Base-by-base conservation (phyloP, 805 yeast species). In the Sugiyamaella qingdaonensis region DNA sequence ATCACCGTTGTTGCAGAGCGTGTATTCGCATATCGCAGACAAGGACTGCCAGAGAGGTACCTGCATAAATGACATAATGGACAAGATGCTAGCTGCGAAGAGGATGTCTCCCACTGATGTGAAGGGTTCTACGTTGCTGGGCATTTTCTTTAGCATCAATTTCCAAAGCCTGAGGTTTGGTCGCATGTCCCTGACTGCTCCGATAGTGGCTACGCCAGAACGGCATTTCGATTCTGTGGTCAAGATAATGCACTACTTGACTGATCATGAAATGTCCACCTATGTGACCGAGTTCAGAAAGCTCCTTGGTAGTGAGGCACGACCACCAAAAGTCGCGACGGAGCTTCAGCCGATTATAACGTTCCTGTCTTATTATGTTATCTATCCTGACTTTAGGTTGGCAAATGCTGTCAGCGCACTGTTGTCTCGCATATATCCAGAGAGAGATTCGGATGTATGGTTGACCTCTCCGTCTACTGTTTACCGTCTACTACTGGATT, bases 381-480 rank as follows among this genome's bases (percentile, higher is more conserved):
- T 53, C 8, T 37, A 19, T 32, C 61, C 61, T 1, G 60, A 56
- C 32, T 36, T 45, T 2, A 47, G 55, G 32, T 46, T 56, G 21
- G 58, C 55, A 9, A 44, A 37, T 13, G 54, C 54, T 8, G 47
- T 59, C 9, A 41, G 56, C 33, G 44, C 54, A 11, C 24, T 59
- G 1, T 14, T 58, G 47, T 44, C 59, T 2, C 16, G 36, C 21
- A 16, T 57, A 2, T 57, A 55, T 43, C 62, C 58, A 2, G 55
- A 57, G 8, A 18, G 56, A 16, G 58, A 59, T 39, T 51, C 57
- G 2, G 56, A 54, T 10, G 42, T 35, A 11, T 59, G 61, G 61
- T 51, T 59, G n/a, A 56, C 56, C 13, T 46, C 61, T 18, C 60
- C 61, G 10, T 49, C 60, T n/a, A 45, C 54, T 35, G 59, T 55